These are phyloP conservation scores for Synchytrium microbalum DNA, from an alignment of 371 early-diverging fungal genomes.

Conservation along the genomic window DNA sequence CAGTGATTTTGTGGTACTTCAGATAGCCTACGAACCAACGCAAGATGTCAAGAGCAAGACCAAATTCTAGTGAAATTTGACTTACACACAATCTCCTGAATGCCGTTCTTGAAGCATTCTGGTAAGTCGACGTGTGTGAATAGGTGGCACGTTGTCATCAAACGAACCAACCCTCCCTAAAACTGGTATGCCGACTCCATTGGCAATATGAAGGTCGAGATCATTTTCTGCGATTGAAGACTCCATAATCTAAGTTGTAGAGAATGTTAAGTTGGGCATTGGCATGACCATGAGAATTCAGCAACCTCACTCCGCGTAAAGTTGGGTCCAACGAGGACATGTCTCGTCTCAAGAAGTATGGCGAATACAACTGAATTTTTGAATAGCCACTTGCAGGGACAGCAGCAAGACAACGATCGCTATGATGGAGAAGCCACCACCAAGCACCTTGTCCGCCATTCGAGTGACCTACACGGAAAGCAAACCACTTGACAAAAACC, in stretches of 20 bases:
- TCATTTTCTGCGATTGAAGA: conserved; percentile 62
- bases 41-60: conserved; percentile 21
- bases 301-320: conserved; percentile 54
- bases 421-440: conserved; percentile 57
- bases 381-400: conserved; percentile 62
- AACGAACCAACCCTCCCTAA: conserved; percentile 49
- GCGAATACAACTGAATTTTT: conserved; percentile 61
- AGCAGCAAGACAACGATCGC: conserved; percentile 59
- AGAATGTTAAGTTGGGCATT: conserved; percentile 1
- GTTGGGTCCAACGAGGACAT: conserved; percentile 51
- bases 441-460: conserved; percentile 74
- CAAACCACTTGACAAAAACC: neutral
- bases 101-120: conserved; percentile 56
- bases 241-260: conserved; percentile 44
- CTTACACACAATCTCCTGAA: no score
- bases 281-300: conserved; percentile 7
- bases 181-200: conserved; percentile 54
- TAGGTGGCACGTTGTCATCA: conserved; percentile 66
- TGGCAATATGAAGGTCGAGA: conserved; percentile 57
- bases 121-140: conserved; percentile 53
- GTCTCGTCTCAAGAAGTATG: conserved; percentile 53
- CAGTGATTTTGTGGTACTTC: conserved; percentile 57
- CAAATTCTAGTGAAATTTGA: no score
- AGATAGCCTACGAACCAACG: conserved; percentile 50
- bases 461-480: conserved; percentile 46